Percentiles rank a stretch among this genome's conserved stretches.
Conservation (phyloP, 495 filamentous ascomycete species). For the Thozetella sp. region DNA sequence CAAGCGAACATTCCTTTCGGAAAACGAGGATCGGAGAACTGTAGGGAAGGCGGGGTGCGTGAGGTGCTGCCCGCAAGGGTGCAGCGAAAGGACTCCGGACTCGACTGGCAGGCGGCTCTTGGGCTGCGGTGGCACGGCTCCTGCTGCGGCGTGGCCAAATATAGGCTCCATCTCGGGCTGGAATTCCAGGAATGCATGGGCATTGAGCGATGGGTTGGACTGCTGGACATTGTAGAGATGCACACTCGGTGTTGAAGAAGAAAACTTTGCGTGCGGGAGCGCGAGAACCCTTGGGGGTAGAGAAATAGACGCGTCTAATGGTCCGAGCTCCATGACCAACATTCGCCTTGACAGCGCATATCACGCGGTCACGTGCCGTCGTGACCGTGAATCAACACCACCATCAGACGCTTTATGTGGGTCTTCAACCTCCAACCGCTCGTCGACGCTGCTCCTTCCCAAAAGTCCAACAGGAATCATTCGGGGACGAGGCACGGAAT, state of each 20-base stretch:
- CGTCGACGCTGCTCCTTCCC: no score
- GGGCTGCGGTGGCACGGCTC: conserved; percentile 11
- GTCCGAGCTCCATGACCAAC: no score
- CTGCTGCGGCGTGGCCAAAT: conserved; percentile 12
- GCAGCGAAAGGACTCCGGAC: conserved; percentile 37
- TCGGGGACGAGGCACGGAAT: no score
- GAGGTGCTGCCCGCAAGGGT: conserved; percentile 31
- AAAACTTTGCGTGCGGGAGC: neutral
- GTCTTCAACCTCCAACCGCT: no score
- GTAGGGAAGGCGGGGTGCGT: conserved; percentile 66
- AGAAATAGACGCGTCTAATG: conserved; percentile 5
- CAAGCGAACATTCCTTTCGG: conserved; percentile 57
- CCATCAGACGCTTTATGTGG: no score
- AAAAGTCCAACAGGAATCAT: no score
- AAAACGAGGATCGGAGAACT: conserved; percentile 69
- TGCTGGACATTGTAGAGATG: conserved; percentile 15
- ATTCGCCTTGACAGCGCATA: no score
- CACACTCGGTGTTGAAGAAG: conserved; percentile 12
- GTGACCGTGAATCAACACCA: no score
- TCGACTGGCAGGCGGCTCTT: neutral
- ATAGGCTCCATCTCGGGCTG: conserved; percentile 5
- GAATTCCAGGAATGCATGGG: neutral
- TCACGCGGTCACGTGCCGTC: no score
- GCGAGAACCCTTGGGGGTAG: neutral
- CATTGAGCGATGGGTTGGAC: conserved; percentile 8